A percentile compares a stretch with the other conserved stretches of the same genome.
phyloP scores from a whole-genome alignment of 352 stramenopile species.

The Chrysophaeum taylorii region DNA sequence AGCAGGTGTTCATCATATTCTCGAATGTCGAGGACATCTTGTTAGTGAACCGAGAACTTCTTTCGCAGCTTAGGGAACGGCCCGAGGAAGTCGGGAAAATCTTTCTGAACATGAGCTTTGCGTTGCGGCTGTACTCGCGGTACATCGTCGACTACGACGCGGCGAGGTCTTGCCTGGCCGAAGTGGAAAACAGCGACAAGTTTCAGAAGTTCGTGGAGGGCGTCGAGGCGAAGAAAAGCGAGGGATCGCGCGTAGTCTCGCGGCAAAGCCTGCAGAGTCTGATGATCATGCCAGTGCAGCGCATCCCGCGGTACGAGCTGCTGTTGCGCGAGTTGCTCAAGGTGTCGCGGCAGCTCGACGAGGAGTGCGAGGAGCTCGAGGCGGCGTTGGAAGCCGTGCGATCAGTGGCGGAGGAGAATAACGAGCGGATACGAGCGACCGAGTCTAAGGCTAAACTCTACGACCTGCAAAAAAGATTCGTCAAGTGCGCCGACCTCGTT shows the following conservation, averaged over 20 bases:
- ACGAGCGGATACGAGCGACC: not conserved
- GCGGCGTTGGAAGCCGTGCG: not conserved
- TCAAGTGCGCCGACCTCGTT: too few species aligned
- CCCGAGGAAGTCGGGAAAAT: not conserved
- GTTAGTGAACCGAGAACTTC: constrained; percentile 1
- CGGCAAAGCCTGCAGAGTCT: not conserved
- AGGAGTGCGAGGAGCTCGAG: not conserved
- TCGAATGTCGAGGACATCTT: constrained; percentile 2
- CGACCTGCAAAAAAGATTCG: not conserved
- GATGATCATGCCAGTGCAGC: not conserved
- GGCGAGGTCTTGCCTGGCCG: not conserved
- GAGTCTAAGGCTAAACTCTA: constrained; percentile 4
- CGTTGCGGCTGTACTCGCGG: not conserved
- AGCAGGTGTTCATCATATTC: not conserved
- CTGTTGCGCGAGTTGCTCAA: not conserved
- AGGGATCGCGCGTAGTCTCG: not conserved
- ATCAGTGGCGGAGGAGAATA: not conserved
- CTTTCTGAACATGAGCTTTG: constrained; percentile 11
- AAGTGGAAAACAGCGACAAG: not conserved
- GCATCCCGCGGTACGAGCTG: constrained; percentile 4
- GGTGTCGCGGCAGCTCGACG: not conserved
- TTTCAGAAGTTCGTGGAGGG: not conserved
- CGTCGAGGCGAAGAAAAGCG: not conserved
- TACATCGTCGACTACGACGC: constrained; percentile 6
- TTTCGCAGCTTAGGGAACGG: not conserved